Percentiles rank a stretch among this genome's conserved stretches.
Conservation (phyloP, 768 basidiomycete species). For the Lactarius vividus region DNA sequence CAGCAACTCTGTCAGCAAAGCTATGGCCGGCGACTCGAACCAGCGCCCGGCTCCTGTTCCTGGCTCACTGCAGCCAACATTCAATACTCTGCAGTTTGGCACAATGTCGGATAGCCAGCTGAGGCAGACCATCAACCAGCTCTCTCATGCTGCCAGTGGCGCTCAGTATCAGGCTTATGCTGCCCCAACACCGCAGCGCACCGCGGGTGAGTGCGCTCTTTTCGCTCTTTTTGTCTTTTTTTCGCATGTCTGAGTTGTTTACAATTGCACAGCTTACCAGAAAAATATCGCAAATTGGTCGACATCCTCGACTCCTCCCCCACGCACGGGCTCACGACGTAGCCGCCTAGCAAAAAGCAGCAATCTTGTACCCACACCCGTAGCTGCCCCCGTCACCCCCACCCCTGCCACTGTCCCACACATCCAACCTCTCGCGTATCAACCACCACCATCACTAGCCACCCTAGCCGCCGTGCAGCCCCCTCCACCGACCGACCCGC, state of each 20-base stretch:
- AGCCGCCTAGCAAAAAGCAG: slow-evolving; percentile 42
- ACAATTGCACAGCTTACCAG: slow-evolving; percentile 46
- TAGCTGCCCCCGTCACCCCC: slow-evolving; percentile 23
- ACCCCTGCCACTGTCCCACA: slow-evolving; percentile 40
- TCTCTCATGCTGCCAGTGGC: slow-evolving; percentile 38
- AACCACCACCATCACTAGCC: slow-evolving; percentile 33
- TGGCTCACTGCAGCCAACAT: slow-evolving; percentile 7
- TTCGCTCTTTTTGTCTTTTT: background rate
- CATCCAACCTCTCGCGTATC: slow-evolving; percentile 31
- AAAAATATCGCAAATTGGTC: slow-evolving; percentile 75
- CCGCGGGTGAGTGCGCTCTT: slow-evolving; percentile 6
- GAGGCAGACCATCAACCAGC: slow-evolving; percentile 57
- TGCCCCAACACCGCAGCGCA: slow-evolving; percentile 34
- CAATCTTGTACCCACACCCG: slow-evolving; percentile 39
- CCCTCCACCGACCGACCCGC: slow-evolving; percentile 45
- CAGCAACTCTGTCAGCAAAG: slow-evolving; percentile 23
- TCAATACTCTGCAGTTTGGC: slow-evolving; percentile 34
- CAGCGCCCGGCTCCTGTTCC: slow-evolving; percentile 19
- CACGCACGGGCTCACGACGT: slow-evolving; percentile 45
- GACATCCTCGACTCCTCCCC: slow-evolving; percentile 52
- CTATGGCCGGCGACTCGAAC: slow-evolving; percentile 20
- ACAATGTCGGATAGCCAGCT: slow-evolving; percentile 62
- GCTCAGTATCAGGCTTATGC: slow-evolving; percentile 38
- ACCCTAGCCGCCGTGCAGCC: slow-evolving; percentile 32
- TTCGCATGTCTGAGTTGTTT: background rate